Base-by-base conservation (phyloP, 78 protist genomes). In the Tieghemostelium lacteum region DNA sequence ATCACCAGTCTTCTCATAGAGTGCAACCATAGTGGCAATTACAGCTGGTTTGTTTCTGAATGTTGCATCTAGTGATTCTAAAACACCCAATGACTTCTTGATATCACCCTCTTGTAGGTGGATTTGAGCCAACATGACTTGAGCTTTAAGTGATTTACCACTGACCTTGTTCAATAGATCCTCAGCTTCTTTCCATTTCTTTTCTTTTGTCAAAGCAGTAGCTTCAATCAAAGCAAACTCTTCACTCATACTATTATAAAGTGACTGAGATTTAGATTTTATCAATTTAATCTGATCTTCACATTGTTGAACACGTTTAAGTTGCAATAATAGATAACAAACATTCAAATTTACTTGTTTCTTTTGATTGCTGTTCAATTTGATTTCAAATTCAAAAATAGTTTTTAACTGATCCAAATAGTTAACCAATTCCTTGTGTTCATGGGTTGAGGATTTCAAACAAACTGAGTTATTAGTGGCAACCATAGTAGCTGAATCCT, bases 171-270 rank as follows among this genome's bases (percentile, higher is more conserved):
- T 49, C 12, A 83, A 33, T 3, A 83, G 2, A 31, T 69, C 69
- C 36, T 83, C 91, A 12, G 78, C 91, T 28, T 83, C 91, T 26
- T 63, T 34, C 57, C 66, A 83, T 58, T 83, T 83, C 91, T 83
- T 83, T n/a, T 83, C 91, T 33, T 58, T 66, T 24, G 57, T 45
- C 19, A 83, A 42, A 3, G 60, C 36, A 8, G 78, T 28, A 2
- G 75, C 55, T 8, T 57, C 52, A 42, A 69, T 69, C 12, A 83
- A 10, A 40, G 66, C 78, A 3, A 83, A 31, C 26, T 83, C 91
- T 69, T 83, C 74, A 69, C 29, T 28, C 1, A 54, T 16, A 3
- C 54, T 63, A 29, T 6, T 64, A 19, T 20, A 64, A 2, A 17
- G 2, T 33, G 57, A 1, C 0, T 33, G 22, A 42, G 40, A 49